Conservation (phyloP, 2,329 filamentous ascomycete genomes). For the Sporothrix schenckii region DNA sequence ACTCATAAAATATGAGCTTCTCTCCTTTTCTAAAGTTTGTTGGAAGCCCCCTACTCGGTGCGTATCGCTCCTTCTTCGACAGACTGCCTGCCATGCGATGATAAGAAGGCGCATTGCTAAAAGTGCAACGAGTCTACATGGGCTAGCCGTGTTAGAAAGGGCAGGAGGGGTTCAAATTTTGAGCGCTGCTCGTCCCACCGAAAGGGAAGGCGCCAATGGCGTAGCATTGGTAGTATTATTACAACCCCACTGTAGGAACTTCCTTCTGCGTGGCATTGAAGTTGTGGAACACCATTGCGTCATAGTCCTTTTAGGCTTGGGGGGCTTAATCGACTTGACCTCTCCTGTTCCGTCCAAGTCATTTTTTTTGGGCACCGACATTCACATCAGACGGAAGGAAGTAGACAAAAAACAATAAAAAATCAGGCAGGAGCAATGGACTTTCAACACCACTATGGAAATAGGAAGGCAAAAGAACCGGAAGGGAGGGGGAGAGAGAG, state of each 20-base stretch:
- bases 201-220: constrained; percentile 19
- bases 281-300: constrained; percentile 30
- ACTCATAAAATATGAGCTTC: not conserved
- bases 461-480: not conserved
- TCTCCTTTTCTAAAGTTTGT: not conserved
- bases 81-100: not conserved
- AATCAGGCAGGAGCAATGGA: constrained; percentile 4
- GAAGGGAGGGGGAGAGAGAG: not conserved
- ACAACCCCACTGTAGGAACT: not conserved
- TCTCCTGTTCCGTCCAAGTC: constrained; percentile 20
- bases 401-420: not conserved
- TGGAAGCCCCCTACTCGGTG: not conserved
- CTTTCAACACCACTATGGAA: not conserved
- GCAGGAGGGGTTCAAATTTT: not conserved
- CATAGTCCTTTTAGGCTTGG: constrained; percentile 29
- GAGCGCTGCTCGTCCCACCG: constrained; percentile 18
- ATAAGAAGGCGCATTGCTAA: constrained; percentile 1
- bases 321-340: constrained; percentile 22
- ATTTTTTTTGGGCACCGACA: not conserved
- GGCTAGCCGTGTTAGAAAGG: too few species aligned
- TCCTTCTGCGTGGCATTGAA: constrained; percentile 22
- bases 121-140: not conserved
- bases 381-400: constrained; percentile 6
- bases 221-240: not conserved
- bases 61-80: not conserved